A percentile compares a stretch with the other conserved stretches of the same genome.
phyloP scores from a whole-genome alignment of 2,329 filamentous ascomycete genomes.

The Colletotrichum liriopes region DNA sequence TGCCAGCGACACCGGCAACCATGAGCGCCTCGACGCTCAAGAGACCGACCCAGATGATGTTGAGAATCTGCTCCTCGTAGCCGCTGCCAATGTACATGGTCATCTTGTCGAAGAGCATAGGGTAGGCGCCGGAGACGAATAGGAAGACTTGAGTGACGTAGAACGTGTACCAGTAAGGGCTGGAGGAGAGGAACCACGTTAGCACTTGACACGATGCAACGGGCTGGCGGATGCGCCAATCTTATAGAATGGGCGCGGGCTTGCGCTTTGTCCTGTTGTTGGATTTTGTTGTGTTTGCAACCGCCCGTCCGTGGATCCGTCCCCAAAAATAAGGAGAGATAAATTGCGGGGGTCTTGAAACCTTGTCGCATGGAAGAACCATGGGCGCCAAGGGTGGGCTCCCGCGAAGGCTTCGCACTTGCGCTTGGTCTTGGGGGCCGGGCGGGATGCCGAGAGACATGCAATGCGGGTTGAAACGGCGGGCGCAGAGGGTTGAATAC shows the following conservation, averaged over 20 bases:
- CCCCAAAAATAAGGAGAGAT: constrained; percentile 27
- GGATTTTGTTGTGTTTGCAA: neutral
- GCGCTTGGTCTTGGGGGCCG: constrained; percentile 28
- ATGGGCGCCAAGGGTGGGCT: constrained; percentile 14
- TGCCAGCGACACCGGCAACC: constrained; percentile 57
- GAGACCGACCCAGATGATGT: constrained; percentile 64
- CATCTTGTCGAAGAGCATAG: constrained; percentile 49
- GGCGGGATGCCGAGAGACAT: constrained; percentile 7
- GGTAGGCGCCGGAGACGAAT: constrained; percentile 43
- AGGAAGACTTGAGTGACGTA: constrained; percentile 45
- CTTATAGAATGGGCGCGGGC: neutral
- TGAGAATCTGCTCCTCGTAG: constrained; percentile 58
- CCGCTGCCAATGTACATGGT: constrained; percentile 49
- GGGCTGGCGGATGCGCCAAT: neutral
- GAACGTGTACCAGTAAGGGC: constrained; percentile 45
- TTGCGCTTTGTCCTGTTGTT: constrained; percentile 5
- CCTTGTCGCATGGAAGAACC: constrained; percentile 36
- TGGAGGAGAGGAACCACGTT: constrained; percentile 7
- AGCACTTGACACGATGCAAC: constrained; percentile 1
- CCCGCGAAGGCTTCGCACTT: constrained; percentile 15
- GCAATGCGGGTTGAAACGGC: constrained; percentile 38
- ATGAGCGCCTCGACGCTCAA: constrained; percentile 62
- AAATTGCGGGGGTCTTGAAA: constrained; percentile 34
- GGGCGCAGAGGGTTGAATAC: constrained; percentile 18
- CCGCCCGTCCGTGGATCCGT: neutral